Base-by-base conservation (phyloP, 306 rosid species). In the Canavalia gladiata region DNA sequence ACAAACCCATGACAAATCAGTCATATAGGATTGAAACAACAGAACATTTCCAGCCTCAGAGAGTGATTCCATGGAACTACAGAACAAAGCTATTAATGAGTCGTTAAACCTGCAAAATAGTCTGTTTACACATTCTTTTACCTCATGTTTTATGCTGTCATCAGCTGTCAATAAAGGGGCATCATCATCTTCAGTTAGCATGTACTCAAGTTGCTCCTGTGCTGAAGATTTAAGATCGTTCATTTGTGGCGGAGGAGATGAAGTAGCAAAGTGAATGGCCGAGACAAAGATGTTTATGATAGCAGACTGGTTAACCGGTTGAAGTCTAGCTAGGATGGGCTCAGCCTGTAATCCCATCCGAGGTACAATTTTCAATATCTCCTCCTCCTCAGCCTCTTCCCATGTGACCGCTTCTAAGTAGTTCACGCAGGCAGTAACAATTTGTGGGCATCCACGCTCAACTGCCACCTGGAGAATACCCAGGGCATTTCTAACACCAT, bases 381-480 rank as follows among this genome's bases (percentile, higher is more conserved):
- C 96, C 86, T 95, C 99, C 86, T 93, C 99, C 88, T 95, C 99
- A 1, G 88, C 88, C 85, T 95, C 97, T 74, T 95, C 98, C 99
- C 99, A 95, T 3, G 97, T 84, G 35, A 92, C 93, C 6, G 97
- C 99, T 88, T 93, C 99, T 76, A 95, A 88, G 86, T 95, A 93
- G 59, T 76, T 89, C 80, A 90, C 99, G 77, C 97, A 91, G 4
- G 91, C 90, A 65, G 91, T 70, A 50, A 90, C 57, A 58, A 93
- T 87, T 64, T 88, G 86, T 2, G 90, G 92, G 85, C 98, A 95
- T 39, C 82, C 94, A 57, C 93, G 98, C 82, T 89, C 89, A 41
- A 90, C 90, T 2, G 97, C 97, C 58, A 91, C 98, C 74, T 83
- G 88, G 56, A 95, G 94, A 88, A 90, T 77, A 12, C 98, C 98